Base-by-base conservation (phyloP, 768 basidiomycete genomes). In the Rhizopogon vesiculosus region DNA sequence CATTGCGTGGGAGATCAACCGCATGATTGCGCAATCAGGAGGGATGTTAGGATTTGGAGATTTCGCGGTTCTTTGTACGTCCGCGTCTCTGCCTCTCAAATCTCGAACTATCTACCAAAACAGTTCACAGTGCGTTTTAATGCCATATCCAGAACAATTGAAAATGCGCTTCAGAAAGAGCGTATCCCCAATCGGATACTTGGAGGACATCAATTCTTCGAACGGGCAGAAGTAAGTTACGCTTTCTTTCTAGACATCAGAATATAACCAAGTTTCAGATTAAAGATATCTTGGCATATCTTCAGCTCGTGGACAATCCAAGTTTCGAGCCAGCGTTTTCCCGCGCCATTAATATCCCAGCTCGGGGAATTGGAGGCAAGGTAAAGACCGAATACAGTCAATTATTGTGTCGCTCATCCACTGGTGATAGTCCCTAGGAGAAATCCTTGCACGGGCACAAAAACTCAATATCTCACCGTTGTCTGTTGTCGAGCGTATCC, bases 181-280 rank as follows among this genome's bases (percentile, higher is more conserved):
- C 81, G 84, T n/a, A 89, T 96, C 40, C 91, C 91, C 1, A 83
- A 80, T 61, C 74, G 82, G 55, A 80, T 94, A 48, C 77, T 94
- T 2, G 86, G 83, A 19, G 91, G 91, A 0, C 87, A 89, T 64
- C 89, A 86, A 64, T 93, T 93, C 77, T 94, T 94, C 62, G 90
- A 93, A 59, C 83, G 91, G 16, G 66, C 83, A 63, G 92, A 93
- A 77, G 87, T 85, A 42, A 46, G 73, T 60, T 31, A 1, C 51
- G 15, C 35, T 22, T 29, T 41, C 48, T 10, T 29, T 50, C 41
- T 15, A n/a, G 28, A 13, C 13, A 45, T 42, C n/a, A 35, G 39
- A 39, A 15, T 18, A 18, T n/a, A 9, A 22, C 19, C 9, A 22
- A 38, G 39, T 25, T 39, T 42, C 42, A 89, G 86, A 80, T 94